A percentile compares a stretch with the other conserved stretches of the same genome.
These are phyloP conservation scores for Paramecium sonneborni DNA, from an alignment of 73 alveolate genomes.

Conservation along the genomic window DNA sequence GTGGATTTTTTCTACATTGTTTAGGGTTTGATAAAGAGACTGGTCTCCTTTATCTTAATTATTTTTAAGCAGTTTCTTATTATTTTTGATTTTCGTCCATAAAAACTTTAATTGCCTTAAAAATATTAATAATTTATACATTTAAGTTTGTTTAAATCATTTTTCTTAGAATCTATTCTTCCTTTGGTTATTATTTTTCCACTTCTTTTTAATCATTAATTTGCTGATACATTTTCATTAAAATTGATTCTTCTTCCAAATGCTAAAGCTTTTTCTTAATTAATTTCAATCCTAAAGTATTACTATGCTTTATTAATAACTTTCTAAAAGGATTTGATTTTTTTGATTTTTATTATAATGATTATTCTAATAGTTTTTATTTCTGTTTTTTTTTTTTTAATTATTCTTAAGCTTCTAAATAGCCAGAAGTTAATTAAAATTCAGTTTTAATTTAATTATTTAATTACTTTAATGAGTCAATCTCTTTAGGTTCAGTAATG, in stretches of 20 bases:
- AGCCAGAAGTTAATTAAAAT: background rate
- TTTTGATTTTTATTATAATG: background rate
- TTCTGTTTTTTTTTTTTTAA: background rate
- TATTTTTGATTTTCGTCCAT: slow-evolving; percentile 41
- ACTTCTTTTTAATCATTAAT: background rate
- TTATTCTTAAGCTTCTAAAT: slow-evolving; percentile 9
- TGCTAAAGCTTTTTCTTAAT: background rate
- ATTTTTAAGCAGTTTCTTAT: background rate
- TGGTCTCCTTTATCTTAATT: background rate
- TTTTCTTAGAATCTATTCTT: background rate
- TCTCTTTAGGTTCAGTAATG: background rate
- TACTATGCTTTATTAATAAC: background rate
- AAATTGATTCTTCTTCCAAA: background rate
- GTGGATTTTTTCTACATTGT: background rate
- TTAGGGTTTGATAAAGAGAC: background rate
- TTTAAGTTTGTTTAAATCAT: background rate
- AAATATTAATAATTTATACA: background rate
- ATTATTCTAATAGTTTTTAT: background rate
- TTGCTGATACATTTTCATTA: background rate
- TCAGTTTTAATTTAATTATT: background rate
- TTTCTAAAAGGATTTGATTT: background rate
- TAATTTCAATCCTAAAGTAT: slow-evolving; percentile 3
- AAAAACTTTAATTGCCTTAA: background rate
- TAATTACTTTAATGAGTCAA: background rate
- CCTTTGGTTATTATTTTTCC: background rate